These are phyloP conservation scores for Boletus reticuloceps DNA, from an alignment of 768 basidiomycete species.

Conservation along the genomic window DNA sequence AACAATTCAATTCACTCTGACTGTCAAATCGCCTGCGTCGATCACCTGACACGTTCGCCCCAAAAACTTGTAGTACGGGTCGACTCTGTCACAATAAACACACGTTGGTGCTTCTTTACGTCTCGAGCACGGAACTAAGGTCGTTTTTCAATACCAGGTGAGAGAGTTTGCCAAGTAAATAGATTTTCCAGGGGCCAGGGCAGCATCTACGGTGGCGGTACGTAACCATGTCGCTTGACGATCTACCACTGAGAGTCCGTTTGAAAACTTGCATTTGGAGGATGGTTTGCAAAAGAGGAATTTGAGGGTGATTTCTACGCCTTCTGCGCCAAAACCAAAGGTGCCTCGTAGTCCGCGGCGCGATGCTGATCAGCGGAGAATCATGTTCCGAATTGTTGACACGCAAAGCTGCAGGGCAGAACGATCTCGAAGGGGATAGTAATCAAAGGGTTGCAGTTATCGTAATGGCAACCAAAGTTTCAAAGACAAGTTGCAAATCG, in stretches of 20 bases:
- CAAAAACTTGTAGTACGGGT: too few species aligned
- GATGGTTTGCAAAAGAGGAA: too few species aligned
- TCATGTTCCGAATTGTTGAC: background rate
- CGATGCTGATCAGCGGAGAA: background rate
- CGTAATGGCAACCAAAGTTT: constrained; percentile 17
- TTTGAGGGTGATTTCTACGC: background rate
- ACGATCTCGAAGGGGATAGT: background rate
- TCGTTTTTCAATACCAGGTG: background rate
- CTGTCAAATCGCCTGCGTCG: background rate
- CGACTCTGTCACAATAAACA: background rate
- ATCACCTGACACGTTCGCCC: background rate
- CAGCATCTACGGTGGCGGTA: background rate
- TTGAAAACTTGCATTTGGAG: too few species aligned
- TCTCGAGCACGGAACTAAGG: background rate
- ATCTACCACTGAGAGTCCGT: background rate
- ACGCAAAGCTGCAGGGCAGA: background rate
- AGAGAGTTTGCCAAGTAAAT: background rate
- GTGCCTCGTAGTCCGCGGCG: background rate
- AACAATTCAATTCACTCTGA: background rate
- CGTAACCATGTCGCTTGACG: background rate
- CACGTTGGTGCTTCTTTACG: background rate
- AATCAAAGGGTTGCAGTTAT: background rate
- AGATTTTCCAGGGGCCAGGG: background rate
- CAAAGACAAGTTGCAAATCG: background rate
- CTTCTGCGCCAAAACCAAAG: background rate